Evolutionary conservation across 352 stramenopile species (phyloP).

Genomic region (Peronosclerospora sorghi): DNA sequence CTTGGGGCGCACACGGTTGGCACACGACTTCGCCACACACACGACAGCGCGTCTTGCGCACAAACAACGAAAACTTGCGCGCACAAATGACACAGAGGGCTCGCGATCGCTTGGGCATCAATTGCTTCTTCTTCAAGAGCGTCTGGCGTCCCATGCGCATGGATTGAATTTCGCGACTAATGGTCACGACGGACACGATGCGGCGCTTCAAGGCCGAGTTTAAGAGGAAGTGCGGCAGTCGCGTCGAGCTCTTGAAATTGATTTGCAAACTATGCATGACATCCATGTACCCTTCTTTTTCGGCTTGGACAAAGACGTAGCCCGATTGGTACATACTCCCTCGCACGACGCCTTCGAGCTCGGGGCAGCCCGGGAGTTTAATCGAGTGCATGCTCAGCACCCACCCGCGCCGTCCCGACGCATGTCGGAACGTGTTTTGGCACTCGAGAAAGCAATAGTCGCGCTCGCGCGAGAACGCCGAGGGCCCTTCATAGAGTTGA

Average conservation of each 20-base stretch:
- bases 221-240: constrained; percentile 51
- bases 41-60: constrained; percentile 59
- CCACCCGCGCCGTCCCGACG: constrained; percentile 52
- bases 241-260: constrained; percentile 71
- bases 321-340: constrained; percentile 77
- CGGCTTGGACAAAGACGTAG: constrained; percentile 70
- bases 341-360: constrained; percentile 56
- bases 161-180: constrained; percentile 56
- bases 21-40: constrained; percentile 71
- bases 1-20: constrained; percentile 49
- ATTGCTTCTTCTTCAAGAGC: constrained; percentile 47
- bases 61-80: constrained; percentile 59
- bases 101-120: constrained; percentile 56
- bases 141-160: constrained; percentile 41
- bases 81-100: constrained; percentile 46
- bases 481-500: constrained; percentile 44
- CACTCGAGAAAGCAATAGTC: constrained; percentile 74
- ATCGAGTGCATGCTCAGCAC: constrained; percentile 80
- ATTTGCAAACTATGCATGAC: constrained; percentile 81
- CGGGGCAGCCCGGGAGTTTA: constrained; percentile 59
- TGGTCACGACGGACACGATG: constrained; percentile 51
- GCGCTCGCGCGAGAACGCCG: constrained; percentile 39
- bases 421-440: constrained; percentile 70
- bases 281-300: constrained; percentile 68
- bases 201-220: constrained; percentile 52